A percentile compares a stretch with the other conserved stretches of the same genome.
phyloP scores from a whole-genome alignment of 768 basidiomycete species.

The Mycena pura region DNA sequence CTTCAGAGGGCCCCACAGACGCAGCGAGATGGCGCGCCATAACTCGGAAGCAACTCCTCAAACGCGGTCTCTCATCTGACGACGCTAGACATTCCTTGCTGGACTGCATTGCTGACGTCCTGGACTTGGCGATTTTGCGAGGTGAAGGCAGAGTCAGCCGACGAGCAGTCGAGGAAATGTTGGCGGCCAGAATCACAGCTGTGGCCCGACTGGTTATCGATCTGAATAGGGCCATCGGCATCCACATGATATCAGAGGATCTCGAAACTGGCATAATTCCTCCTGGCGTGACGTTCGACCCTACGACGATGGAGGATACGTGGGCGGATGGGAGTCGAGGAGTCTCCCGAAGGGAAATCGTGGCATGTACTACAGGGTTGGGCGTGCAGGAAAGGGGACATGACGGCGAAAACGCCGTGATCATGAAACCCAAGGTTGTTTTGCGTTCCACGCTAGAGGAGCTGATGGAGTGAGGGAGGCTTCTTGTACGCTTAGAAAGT shows the following conservation, averaged over 20 bases:
- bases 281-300: conserved; percentile 4
- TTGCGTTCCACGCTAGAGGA: conserved; percentile 1
- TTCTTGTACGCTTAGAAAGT: too few relatives aligned
- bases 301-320: conserved; percentile 10
- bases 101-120: neutral
- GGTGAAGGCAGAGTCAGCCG: neutral
- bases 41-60: conserved; percentile 25
- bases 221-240: conserved; percentile 18
- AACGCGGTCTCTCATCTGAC: neutral
- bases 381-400: neutral
- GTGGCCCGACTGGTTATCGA: neutral
- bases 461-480: neutral
- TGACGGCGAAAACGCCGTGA: neutral
- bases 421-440: conserved; percentile 13
- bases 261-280: neutral
- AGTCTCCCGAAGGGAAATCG: neutral
- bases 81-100: neutral
- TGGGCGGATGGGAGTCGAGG: neutral
- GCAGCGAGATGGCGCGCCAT: conserved; percentile 14
- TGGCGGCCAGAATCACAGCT: conserved; percentile 3
- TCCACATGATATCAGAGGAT: conserved; percentile 9
- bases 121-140: neutral
- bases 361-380: conserved; percentile 1
- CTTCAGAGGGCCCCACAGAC: conserved; percentile 1
- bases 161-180: neutral